Evolutionary conservation across 768 basidiomycete species (phyloP), one percentile per base, ranked within the genome.

Genomic region (Pisolithus sp.): DNA sequence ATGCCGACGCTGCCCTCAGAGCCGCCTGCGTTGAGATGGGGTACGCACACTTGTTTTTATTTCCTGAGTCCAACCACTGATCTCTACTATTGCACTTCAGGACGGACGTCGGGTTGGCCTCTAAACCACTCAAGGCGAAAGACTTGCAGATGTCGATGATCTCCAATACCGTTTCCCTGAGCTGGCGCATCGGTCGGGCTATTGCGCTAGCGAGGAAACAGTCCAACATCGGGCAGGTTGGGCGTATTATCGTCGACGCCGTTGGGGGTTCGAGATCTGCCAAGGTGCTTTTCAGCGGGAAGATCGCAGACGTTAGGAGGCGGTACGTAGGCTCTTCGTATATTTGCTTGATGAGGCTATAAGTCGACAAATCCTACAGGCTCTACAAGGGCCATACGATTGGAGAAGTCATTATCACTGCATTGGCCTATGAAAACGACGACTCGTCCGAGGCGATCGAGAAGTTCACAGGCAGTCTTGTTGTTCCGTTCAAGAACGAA

Each of bases 401-500:
- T 38, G 71, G 72, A 2, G 68, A 73, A 46, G 69, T 73, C 0
- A 53, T 69, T 28, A 62, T 73, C 42, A 54, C 50, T 24, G 57
- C 71, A 0, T 46, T 59, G 24, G 53, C 66, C 57, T 53, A 56
- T 49, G 68, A 64, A 49, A 62, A 60, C 26, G 63, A 63, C n/a
- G 46, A 45, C 24, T 26, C 56, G 39, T 65, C 59, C 20, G 65
- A 71, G 39, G 63, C 62, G 45, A 13, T 49, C 7, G 48, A 57
- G 49, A 42, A 65, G 48, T 63, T 63, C 42, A 44, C 60, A 13
- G 63, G 65, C 39, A 67, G 63, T 3, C 61, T 83, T 47, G 57
- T 71, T 10, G 76, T 83, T 52, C 79, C 81, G 12, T 83, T 83
- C 70, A 78, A 82, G 66, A 82, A 82, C 59, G 82, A 82, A 58